These are phyloP conservation scores for Pleurotus djamor DNA, from an alignment of 768 basidiomycete species.

Conservation along the genomic window DNA sequence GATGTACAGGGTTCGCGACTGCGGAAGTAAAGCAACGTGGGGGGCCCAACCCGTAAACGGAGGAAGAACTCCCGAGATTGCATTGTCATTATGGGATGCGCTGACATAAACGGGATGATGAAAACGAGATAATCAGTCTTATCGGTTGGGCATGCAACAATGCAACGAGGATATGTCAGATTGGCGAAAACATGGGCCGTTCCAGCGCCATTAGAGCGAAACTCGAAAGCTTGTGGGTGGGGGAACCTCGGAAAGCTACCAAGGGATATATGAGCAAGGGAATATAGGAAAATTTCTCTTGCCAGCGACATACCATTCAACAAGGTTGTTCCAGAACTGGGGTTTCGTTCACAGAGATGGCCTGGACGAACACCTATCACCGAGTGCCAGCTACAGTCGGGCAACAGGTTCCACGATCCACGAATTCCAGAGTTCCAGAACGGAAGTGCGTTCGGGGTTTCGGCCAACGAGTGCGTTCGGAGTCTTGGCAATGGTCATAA, in stretches of 20 bases:
- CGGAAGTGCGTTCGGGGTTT: neutral
- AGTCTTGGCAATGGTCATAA: neutral
- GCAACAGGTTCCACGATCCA: no score
- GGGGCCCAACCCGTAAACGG: neutral
- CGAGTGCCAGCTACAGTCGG: neutral
- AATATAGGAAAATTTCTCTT: no score
- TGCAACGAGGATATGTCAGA: no score
- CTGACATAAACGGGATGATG: no score
- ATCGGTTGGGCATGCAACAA: no score
- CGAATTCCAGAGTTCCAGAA: neutral
- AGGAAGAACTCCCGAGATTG: neutral
- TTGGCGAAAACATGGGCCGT: no score
- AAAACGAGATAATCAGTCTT: no score
- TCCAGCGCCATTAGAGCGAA: no score
- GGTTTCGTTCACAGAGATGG: neutral
- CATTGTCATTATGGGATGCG: no score
- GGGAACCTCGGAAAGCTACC: no score
- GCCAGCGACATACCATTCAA: no score
- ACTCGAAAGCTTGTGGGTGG: no score
- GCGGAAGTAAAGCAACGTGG: slow-evolving; percentile 4
- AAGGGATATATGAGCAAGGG: neutral
- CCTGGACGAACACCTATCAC: neutral
- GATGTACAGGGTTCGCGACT: neutral
- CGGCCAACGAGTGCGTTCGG: neutral
- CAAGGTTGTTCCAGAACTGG: neutral